These are phyloP conservation scores for Stemphylium vesicarium DNA, from an alignment of 2,329 filamentous ascomycete species.

Conservation along the genomic window DNA sequence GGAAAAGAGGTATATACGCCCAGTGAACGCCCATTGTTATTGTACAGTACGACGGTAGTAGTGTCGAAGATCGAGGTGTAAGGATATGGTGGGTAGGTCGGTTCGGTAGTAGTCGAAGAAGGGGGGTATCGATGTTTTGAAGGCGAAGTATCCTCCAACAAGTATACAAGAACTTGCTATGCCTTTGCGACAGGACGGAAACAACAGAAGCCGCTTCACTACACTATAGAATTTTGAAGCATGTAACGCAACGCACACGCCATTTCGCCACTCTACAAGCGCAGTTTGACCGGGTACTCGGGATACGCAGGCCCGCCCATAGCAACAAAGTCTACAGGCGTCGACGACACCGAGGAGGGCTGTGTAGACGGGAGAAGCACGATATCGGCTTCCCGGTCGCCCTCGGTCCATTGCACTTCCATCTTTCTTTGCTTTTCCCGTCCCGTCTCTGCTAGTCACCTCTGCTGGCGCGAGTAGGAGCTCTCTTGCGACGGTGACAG, in stretches of 20 bases:
- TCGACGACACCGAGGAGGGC: conserved; percentile 31
- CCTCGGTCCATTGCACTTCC: conserved; percentile 46
- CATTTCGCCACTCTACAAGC: background rate
- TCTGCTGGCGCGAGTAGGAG: conserved; percentile 32
- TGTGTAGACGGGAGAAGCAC: conserved; percentile 41
- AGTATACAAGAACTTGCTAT: background rate
- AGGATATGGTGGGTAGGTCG: background rate
- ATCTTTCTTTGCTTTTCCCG: conserved; percentile 43
- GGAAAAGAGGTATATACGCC: conserved; percentile 8
- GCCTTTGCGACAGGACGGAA: conserved; percentile 9
- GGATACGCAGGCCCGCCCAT: background rate
- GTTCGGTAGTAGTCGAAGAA: background rate
- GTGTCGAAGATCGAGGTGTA: background rate
- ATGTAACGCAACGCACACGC: too few relatives aligned
- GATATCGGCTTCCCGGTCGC: conserved; percentile 43
- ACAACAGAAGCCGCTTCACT: background rate
- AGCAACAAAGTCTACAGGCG: conserved; percentile 25
- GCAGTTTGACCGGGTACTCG: conserved; percentile 3
- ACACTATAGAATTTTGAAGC: too few relatives aligned
- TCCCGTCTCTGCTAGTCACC: conserved; percentile 44
- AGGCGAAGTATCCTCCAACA: background rate
- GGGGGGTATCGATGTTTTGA: background rate
- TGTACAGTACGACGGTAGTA: conserved; percentile 3
- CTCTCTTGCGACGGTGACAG: conserved; percentile 37
- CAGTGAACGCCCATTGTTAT: conserved; percentile 3